Percentiles rank a stretch among this genome's conserved stretches.
Evolutionary conservation across 805 yeast species (phyloP).

Genomic region (Alloascoidea hylecoeti): DNA sequence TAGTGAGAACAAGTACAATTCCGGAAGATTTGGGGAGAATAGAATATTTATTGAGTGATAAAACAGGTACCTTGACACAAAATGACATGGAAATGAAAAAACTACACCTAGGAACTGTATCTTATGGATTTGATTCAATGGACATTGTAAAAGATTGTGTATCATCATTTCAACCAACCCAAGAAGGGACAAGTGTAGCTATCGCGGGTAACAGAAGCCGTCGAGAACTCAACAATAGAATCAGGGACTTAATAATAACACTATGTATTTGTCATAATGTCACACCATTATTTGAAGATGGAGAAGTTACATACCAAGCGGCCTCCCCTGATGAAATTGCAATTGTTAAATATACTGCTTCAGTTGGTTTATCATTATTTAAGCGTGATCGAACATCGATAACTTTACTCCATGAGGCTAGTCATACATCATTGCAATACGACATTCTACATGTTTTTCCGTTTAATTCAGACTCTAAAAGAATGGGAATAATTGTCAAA

Average conservation of each 20-base stretch:
- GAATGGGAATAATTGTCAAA: conserved; percentile 85
- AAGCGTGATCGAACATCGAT: conserved; percentile 74
- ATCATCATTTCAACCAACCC: conserved; percentile 7
- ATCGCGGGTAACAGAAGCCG: conserved; percentile 24
- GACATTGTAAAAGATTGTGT: conserved; percentile 74
- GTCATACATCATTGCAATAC: conserved; percentile 26
- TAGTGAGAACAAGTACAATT: conserved; percentile 93
- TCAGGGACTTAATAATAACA: conserved; percentile 68
- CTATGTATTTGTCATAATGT: conserved; percentile 95
- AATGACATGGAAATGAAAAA: conserved; percentile 96
- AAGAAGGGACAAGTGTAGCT: conserved; percentile 10
- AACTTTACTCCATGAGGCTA: conserved; percentile 46
- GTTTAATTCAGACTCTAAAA: conserved; percentile 85
- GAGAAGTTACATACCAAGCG: conserved; percentile 76
- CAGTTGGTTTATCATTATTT: conserved; percentile 67
- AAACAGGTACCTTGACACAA: conserved; percentile 95
- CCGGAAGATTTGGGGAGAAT: conserved; percentile 97
- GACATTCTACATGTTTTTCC: conserved; percentile 81
- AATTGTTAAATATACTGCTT: conserved; percentile 81
- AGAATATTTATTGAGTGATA: conserved; percentile 84
- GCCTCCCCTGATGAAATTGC: conserved; percentile 99
- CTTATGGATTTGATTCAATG: conserved; percentile 85
- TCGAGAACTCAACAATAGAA: conserved; percentile 62
- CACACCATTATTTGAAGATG: conserved; percentile 81
- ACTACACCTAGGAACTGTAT: conserved; percentile 82